Conservation (phyloP, 495 filamentous ascomycete genomes). For the Annulohypoxylon moriforme region DNA sequence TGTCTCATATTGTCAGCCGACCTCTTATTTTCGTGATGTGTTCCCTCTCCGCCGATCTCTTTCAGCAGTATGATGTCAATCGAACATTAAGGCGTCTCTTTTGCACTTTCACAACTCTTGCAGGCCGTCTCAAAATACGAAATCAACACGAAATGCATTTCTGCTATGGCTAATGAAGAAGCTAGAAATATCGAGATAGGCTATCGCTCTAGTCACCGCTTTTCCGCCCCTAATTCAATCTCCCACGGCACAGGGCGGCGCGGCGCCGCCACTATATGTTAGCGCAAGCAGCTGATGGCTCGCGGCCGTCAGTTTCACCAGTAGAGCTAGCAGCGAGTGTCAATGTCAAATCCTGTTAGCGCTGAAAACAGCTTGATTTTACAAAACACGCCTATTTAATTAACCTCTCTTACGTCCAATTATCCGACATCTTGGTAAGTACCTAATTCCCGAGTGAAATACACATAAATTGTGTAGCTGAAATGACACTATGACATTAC, state of each 20-base stretch:
- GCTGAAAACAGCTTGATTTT: neutral
- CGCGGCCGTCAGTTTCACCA: neutral
- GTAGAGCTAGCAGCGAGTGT: neutral
- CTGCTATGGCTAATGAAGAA: neutral
- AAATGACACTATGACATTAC: neutral
- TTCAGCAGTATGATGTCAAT: constrained; percentile 4
- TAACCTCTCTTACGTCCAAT: neutral
- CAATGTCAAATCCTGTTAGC: neutral
- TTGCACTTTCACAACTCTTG: constrained; percentile 5
- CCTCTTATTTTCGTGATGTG: constrained; percentile 15
- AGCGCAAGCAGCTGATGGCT: constrained; percentile 5
- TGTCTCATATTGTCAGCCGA: neutral
- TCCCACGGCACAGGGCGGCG: neutral
- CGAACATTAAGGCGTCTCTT: neutral
- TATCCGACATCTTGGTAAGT: too few relatives aligned
- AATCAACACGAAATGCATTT: neutral
- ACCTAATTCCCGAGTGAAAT: neutral
- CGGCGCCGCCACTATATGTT: neutral
- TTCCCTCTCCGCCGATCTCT: constrained; percentile 1
- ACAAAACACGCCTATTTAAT: neutral
- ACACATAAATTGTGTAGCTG: neutral
- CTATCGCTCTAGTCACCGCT: neutral
- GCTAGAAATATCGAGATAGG: neutral
- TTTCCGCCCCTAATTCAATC: constrained; percentile 25
- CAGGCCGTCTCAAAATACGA: neutral